These are phyloP conservation scores for Puccinia brachypodii DNA, from an alignment of 1,284 basidiomycete species.

Conservation along the genomic window DNA sequence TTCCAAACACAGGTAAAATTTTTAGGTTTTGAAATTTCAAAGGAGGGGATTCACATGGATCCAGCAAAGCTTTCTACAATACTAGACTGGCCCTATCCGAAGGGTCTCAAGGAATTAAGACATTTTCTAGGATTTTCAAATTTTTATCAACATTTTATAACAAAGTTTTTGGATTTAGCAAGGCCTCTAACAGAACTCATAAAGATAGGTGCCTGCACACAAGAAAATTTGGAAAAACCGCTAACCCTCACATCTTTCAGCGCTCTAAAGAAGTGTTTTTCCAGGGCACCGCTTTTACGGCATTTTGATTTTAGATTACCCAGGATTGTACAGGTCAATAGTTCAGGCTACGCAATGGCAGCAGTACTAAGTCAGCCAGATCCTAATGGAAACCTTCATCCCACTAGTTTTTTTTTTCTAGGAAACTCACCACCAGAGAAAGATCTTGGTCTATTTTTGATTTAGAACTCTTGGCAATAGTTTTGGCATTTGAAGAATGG, in stretches of 20 bases:
- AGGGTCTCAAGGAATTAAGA: not conserved
- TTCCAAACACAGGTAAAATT: not conserved
- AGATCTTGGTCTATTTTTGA: conserved; percentile 26
- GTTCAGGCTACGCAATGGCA: conserved; percentile 26
- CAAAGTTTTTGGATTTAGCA: conserved; percentile 4
- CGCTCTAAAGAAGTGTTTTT: not conserved
- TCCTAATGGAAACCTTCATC: not conserved
- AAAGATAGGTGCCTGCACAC: not conserved
- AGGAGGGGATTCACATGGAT: not conserved
- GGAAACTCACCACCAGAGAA: conserved; percentile 17
- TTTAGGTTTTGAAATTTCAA: conserved; percentile 15
- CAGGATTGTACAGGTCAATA: conserved; percentile 16
- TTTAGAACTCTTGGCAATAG: conserved; percentile 21
- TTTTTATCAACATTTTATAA: conserved; percentile 19
- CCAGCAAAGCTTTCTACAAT: not conserved
- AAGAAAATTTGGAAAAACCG: not conserved
- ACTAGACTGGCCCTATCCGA: not conserved
- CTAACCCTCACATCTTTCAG: not conserved
- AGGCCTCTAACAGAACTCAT: not conserved
- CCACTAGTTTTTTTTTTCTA: conserved; percentile 11
- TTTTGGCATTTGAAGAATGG: not conserved
- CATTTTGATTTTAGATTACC: conserved; percentile 43
- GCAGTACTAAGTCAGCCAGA: not conserved
- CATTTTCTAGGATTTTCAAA: conserved; percentile 13
- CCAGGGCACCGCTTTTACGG: not conserved